Percentiles rank a stretch among this genome's conserved stretches.
Conservation (phyloP, 345 rosid genomes). For the Trapa incisa region DNA sequence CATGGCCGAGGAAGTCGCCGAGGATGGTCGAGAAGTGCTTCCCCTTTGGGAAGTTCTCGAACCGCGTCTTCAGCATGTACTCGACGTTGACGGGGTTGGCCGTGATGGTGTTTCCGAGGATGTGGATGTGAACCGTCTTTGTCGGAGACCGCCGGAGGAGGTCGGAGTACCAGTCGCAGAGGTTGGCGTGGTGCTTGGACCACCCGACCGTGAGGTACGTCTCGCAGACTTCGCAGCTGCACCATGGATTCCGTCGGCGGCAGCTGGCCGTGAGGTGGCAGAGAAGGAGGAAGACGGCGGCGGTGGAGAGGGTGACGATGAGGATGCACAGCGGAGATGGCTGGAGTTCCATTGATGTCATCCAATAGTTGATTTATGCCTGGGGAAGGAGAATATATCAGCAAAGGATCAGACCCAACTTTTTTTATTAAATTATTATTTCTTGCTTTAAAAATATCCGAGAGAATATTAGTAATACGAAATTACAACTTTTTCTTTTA, state of each 20-base stretch:
- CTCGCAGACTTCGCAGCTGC: conserved; percentile 55
- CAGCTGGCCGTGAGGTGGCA: conserved; percentile 10
- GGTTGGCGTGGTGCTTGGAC: conserved; percentile 42
- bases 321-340: conserved; percentile 8
- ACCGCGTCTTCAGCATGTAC: conserved; percentile 55
- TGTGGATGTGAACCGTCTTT: conserved; percentile 57
- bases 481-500: no score
- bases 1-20: conserved; percentile 68
- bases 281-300: conserved; percentile 11
- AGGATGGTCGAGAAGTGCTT: conserved; percentile 60
- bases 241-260: conserved; percentile 24
- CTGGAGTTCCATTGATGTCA: conserved; percentile 17
- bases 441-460: no score
- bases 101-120: conserved; percentile 50
- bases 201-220: conserved; percentile 47
- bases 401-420: not conserved
- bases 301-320: conserved; percentile 11
- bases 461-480: no score
- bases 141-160: conserved; percentile 44
- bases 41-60: conserved; percentile 66
- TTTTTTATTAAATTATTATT: not conserved
- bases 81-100: conserved; percentile 62
- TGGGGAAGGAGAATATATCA: not conserved
- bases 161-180: conserved; percentile 68
- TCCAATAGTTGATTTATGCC: not conserved